Evolutionary conservation across 257 asterid species (phyloP).

Genomic region (Buddleja alternifolia): DNA sequence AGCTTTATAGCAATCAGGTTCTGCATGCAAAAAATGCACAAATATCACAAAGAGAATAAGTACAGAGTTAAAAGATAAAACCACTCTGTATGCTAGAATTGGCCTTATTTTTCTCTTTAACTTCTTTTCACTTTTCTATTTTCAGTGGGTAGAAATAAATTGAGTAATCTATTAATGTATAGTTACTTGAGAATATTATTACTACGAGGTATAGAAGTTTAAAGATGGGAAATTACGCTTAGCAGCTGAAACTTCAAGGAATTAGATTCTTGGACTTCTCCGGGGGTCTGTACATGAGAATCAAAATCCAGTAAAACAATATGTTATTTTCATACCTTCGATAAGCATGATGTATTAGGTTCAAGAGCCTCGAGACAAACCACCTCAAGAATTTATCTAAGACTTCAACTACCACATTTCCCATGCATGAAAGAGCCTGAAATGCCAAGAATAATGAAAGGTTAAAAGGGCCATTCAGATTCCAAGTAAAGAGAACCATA

Average conservation of each 20-base stretch:
- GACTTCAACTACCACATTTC: too few relatives aligned
- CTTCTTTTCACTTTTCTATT: neutral
- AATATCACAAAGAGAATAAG: neutral
- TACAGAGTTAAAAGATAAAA: neutral
- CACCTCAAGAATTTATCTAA: constrained; percentile 86
- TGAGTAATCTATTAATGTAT: neutral
- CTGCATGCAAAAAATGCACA: constrained; percentile 48
- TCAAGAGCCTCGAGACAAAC: constrained; percentile 92
- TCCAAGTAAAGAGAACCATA: constrained; percentile 23
- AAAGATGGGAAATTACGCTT: constrained; percentile 33
- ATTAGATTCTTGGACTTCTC: constrained; percentile 73
- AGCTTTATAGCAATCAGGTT: too few relatives aligned
- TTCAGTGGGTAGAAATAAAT: constrained; percentile 7
- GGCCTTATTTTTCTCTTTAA: neutral
- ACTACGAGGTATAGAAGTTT: constrained; percentile 7
- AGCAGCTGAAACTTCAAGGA: constrained; percentile 87
- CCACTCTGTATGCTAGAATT: constrained; percentile 3
- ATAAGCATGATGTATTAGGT: constrained; percentile 87
- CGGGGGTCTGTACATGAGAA: constrained; percentile 62
- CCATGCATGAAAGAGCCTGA: constrained; percentile 89
- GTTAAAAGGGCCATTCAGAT: constrained; percentile 31
- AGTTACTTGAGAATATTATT: neutral
- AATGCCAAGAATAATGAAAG: constrained; percentile 33
- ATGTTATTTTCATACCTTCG: constrained; percentile 54
- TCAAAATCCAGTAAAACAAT: constrained; percentile 25